Base-by-base conservation (phyloP, 176 grass and related monocot species). In the Raddia guianensis region DNA sequence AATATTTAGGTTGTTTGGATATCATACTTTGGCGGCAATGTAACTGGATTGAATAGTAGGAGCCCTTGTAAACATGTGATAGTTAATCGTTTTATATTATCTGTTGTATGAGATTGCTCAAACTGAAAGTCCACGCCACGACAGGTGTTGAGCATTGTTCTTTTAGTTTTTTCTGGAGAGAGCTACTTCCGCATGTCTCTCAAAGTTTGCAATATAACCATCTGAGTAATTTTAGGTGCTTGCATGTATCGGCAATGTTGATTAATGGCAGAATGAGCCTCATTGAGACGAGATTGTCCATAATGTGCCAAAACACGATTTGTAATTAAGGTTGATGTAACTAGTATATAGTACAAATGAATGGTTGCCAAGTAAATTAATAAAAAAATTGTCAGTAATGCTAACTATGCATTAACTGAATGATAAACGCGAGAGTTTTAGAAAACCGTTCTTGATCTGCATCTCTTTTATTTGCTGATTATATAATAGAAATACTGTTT, bases 401-500 rank as follows among this genome's bases (percentile, higher is more conserved):
- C 55, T 59, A 68, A 76, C 11, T 8, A 62, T 81, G 20, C 14
- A 34, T 14, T 70, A 47, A 70, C 48, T 43, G 55, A 69, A 45
- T 70, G 45, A 54, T 73, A 15, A 35, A 75, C 20, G 45, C 61
- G 32, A 34, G 10, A 8, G 42, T 61, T 43, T 54, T 66, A 59
- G 70, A 57, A 21, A 32, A 70, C 46, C 72, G 20, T 71, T 76
- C 32, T 70, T 66, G 40, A 61, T 37, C 35, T 68, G 15, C 0
- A 4, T 78, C 6, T 56, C 15, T 12, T 70, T 1, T 75, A 40
- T 52, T 66, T 73, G n/a, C 53, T 80, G 9, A 70, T 60, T 68
- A 60, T 40, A 32, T 15, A 60, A 16, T 74, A 86, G 42, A 78
- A 49, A 71, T 77, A 63, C 51, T 63, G n/a, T 58, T 48, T 57